A percentile compares a stretch with the other conserved stretches of the same genome.
Conservation (phyloP, 139 green algal genomes). For the Chlorella sp. region DNA sequence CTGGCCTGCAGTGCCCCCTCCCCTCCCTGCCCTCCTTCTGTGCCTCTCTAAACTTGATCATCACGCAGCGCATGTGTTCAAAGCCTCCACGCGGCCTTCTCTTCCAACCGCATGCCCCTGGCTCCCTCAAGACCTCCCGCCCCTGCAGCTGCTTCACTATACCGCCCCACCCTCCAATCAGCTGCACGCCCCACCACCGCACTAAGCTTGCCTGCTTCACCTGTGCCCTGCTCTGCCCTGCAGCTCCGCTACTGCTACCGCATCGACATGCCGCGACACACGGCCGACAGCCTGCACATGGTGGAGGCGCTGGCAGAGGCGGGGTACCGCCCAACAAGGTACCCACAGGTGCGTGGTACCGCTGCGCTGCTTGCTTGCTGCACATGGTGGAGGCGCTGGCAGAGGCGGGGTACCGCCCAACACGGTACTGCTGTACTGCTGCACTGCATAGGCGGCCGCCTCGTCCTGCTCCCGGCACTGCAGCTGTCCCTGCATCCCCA, state of each 20-base stretch:
- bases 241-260: slow-evolving; percentile 36
- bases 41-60: too few relatives aligned
- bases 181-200: not conserved
- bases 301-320: slow-evolving; percentile 14
- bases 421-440: too few relatives aligned
- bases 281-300: slow-evolving; percentile 5
- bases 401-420: not conserved
- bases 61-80: too few relatives aligned
- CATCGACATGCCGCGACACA: not conserved
- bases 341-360: not conserved
- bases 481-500: not conserved
- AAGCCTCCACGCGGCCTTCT: not conserved
- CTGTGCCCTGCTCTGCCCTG: not conserved
- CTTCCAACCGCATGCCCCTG: not conserved
- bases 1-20: not conserved
- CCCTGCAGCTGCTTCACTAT: too few relatives aligned
- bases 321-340: slow-evolving; percentile 7
- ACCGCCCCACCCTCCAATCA: too few relatives aligned
- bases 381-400: too few relatives aligned
- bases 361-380: not conserved
- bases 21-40: not conserved
- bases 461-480: not conserved
- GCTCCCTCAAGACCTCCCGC: too few relatives aligned
- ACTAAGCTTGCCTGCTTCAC: too few relatives aligned
- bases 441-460: too few relatives aligned